A percentile compares a stretch with the other conserved stretches of the same genome.
Evolutionary conservation across 1,284 basidiomycete genomes (phyloP).

Genomic region (Fomes fomentarius): DNA sequence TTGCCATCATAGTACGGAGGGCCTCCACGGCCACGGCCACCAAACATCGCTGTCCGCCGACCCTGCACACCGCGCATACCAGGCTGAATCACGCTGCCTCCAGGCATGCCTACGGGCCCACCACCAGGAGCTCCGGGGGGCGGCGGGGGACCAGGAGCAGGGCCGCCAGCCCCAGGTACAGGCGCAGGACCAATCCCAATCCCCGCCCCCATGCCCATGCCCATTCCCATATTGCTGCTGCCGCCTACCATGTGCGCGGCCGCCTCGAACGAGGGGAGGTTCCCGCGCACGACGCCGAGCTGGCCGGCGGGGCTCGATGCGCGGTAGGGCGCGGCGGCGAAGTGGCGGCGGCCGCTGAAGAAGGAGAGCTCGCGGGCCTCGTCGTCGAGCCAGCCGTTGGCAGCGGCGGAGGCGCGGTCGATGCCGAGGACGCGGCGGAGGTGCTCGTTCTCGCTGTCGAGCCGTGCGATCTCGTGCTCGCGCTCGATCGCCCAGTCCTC

Average conservation of each 20-base stretch:
- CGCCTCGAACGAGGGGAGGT: conserved; percentile 9
- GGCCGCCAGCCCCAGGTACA: conserved; percentile 1
- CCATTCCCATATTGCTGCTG: conserved; percentile 6
- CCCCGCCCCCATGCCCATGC: conserved; percentile 11
- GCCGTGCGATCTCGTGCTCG: conserved; percentile 78
- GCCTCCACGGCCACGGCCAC: conserved; percentile 32
- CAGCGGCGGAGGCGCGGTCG: conserved; percentile 54
- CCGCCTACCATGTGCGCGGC: conserved; percentile 4
- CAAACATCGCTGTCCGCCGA: conserved; percentile 36
- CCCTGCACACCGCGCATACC: conserved; percentile 34
- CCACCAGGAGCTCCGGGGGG: not conserved
- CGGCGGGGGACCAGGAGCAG: conserved; percentile 8
- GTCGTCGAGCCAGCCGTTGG: conserved; percentile 45
- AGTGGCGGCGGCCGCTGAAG: conserved; percentile 14
- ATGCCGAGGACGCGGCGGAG: conserved; percentile 78
- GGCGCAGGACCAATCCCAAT: conserved; percentile 13
- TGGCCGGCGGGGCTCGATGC: conserved; percentile 17
- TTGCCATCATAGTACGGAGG: conserved; percentile 24
- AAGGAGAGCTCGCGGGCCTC: conserved; percentile 33
- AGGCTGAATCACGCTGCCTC: conserved; percentile 20
- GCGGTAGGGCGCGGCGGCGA: conserved; percentile 13
- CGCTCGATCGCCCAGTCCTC: conserved; percentile 85
- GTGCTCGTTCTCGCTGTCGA: conserved; percentile 82
- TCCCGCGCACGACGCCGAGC: conserved; percentile 12
- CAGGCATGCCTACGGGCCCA: conserved; percentile 3